Base-by-base conservation (phyloP, 768 basidiomycete genomes). In the Leccinum disarticulatum region DNA sequence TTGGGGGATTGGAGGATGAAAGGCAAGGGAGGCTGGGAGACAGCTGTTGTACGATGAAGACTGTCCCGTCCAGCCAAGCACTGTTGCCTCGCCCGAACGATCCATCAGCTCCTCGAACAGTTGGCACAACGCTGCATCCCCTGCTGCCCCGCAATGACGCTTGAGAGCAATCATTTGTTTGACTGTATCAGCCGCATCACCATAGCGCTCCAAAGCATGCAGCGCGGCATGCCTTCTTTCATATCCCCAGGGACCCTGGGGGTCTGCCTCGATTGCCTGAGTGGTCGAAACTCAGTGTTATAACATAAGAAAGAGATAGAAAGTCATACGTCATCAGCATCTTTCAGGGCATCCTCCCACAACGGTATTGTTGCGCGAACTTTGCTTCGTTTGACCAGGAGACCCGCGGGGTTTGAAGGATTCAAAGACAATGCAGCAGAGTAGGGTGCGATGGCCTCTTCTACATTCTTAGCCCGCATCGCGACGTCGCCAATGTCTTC, bases 311-410 rank as follows among this genome's bases (percentile, higher is more conserved):
- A 13, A 11, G 3, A 48, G 3, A 48, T 2, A 13, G 13, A 48
- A 49, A 27, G 4, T 2, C 11, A 22, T 35, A 61, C 60, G n/a
- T 53, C 13, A 35, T 61, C 58, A 13, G 48, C 58, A 15, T 61
- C 58, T 5, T 17, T 43, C 47, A 60, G 31, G 3, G 60, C 52
- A 7, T 41, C 57, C 4, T 48, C 52, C 60, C 57, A 61, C 30
- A 19, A n/a, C 17, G 3, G 10, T 8, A 41, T 10, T 35, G 14
- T 25, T 3, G n/a, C 41, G 3, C 15, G 27, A 1, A 25, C 60
- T 35, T 35, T 58, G 31, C 60, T 63, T 35, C 62, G 60, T 30
- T 58, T 52, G 3, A 64, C 14, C 27, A 63, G 51, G 3, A 64
- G 48, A 31, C 43, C 22, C 15, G 33, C 27, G 2, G 13, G 48